phyloP scores from a whole-genome alignment of 2,329 filamentous ascomycete species.

The Hypoxylon sp. region DNA sequence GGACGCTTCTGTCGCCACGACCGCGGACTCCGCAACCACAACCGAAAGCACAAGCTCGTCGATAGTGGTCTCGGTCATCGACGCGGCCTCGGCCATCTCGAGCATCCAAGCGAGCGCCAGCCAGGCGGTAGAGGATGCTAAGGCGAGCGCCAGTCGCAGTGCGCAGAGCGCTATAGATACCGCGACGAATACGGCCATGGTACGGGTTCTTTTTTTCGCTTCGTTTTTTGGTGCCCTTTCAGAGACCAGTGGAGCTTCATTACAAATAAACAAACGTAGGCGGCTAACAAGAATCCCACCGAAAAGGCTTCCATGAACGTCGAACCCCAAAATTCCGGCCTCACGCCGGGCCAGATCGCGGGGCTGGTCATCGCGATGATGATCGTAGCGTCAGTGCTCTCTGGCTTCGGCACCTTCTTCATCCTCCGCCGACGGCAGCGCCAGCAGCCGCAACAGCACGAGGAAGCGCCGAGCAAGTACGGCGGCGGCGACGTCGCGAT shows the following conservation, averaged over 20 bases:
- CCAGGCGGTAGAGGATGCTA: slow-evolving; percentile 17
- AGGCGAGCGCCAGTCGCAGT: slow-evolving; percentile 19
- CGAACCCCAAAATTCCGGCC: slow-evolving; percentile 11
- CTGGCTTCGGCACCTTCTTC: slow-evolving; percentile 23
- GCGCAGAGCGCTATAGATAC: slow-evolving; percentile 16
- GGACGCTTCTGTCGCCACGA: neutral
- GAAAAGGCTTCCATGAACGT: too few relatives aligned
- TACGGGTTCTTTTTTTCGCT: slow-evolving; percentile 9
- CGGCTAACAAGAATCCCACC: too few relatives aligned
- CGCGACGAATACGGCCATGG: slow-evolving; percentile 13
- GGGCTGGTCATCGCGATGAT: slow-evolving; percentile 23
- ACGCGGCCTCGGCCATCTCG: neutral
- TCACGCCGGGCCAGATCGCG: slow-evolving; percentile 21
- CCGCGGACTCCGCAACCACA: neutral
- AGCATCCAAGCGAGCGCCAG: slow-evolving; percentile 17
- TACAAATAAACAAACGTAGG: slow-evolving; percentile 6
- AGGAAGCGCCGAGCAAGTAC: slow-evolving; percentile 2
- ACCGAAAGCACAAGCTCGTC: neutral
- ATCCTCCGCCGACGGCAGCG: slow-evolving; percentile 21
- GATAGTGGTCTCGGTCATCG: neutral
- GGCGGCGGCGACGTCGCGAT: slow-evolving; percentile 6
- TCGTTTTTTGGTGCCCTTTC: too few relatives aligned
- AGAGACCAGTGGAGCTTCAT: too few relatives aligned
- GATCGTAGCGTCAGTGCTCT: slow-evolving; percentile 18
- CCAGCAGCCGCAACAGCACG: neutral